Conservation (phyloP, 495 filamentous ascomycete genomes). For the Hypoxylon rickii region DNA sequence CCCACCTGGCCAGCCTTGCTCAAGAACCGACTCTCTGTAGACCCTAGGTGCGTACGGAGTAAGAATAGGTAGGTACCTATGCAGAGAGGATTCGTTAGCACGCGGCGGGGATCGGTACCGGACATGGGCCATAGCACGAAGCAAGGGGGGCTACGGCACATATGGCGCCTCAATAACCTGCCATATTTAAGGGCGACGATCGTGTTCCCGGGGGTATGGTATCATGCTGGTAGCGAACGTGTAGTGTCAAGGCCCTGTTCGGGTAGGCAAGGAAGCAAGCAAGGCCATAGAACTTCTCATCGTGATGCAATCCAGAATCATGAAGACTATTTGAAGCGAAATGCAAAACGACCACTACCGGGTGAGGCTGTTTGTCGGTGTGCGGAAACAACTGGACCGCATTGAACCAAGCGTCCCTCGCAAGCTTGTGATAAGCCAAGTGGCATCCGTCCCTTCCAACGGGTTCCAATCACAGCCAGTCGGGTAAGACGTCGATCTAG, state of each 20-base stretch:
- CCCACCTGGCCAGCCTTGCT: conserved; percentile 1
- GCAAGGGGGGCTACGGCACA: conserved; percentile 11
- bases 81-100: conserved; percentile 17
- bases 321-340: conserved; percentile 7
- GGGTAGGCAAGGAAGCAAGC: conserved; percentile 22
- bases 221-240: conserved; percentile 18
- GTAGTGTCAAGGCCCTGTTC: conserved; percentile 22
- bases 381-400: background rate
- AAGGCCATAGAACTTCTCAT: conserved; percentile 1
- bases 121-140: conserved; percentile 12
- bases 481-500: conserved; percentile 29
- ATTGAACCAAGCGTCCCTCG: conserved; percentile 17
- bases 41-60: conserved; percentile 13
- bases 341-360: conserved; percentile 8
- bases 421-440: conserved; percentile 24
- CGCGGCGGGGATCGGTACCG: conserved; percentile 19
- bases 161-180: conserved; percentile 15
- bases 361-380: conserved; percentile 12
- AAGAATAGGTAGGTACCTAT: conserved; percentile 1
- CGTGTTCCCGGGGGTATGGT: conserved; percentile 30
- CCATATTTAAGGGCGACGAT: conserved; percentile 22
- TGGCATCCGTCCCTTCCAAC: conserved; percentile 8
- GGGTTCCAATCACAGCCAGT: conserved; percentile 11
- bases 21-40: conserved; percentile 5
- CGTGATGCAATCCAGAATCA: conserved; percentile 6